Conservation (phyloP, 306 rosid genomes). For the Cicer judaicum region DNA sequence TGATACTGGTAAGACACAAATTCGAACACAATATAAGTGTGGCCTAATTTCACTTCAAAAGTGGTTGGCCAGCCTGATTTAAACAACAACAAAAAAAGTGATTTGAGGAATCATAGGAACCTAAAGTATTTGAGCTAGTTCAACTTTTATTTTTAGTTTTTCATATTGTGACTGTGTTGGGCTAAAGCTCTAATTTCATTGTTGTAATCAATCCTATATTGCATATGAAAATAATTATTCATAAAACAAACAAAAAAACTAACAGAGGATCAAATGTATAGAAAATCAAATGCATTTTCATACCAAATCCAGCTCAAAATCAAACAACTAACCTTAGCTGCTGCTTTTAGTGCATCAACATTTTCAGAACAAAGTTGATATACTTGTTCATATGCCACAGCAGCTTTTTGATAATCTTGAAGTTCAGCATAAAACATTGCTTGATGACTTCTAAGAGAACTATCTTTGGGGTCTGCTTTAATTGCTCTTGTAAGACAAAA, state of each 20-base stretch:
- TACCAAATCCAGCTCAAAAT: slow-evolving; percentile 38
- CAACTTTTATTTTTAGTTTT: slow-evolving; percentile 8
- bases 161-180: neutral
- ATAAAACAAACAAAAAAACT: neutral
- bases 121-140: slow-evolving; percentile 17
- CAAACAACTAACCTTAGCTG: slow-evolving; percentile 63
- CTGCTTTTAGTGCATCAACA: slow-evolving; percentile 71
- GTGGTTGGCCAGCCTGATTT: neutral
- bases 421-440: slow-evolving; percentile 71
- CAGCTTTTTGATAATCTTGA: slow-evolving; percentile 82
- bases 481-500: slow-evolving; percentile 87
- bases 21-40: neutral
- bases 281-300: slow-evolving; percentile 26
- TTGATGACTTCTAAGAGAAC: slow-evolving; percentile 57
- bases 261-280: slow-evolving; percentile 1
- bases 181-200: slow-evolving; percentile 22
- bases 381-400: slow-evolving; percentile 69
- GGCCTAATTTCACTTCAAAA: neutral
- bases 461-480: slow-evolving; percentile 73
- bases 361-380: slow-evolving; percentile 67
- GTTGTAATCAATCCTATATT: neutral
- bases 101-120: neutral
- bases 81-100: neutral
- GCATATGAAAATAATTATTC: neutral
- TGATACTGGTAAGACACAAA: neutral